Conservation (phyloP, 305 asterid genomes). For the Euphrasia arctica region DNA sequence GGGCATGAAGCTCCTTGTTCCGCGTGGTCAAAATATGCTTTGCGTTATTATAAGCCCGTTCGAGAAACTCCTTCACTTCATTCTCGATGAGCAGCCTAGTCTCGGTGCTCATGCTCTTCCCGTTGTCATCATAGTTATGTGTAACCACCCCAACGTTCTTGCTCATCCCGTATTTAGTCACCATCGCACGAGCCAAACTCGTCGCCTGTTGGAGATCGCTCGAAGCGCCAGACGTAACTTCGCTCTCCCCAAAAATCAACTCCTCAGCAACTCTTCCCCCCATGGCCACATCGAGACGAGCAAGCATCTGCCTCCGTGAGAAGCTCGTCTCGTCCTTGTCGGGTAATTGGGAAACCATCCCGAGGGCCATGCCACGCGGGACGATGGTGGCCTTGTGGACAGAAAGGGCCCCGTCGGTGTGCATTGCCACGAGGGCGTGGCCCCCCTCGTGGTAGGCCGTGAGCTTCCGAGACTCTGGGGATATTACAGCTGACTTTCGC, state of each 20-base stretch:
- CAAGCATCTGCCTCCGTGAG: constrained; percentile 90
- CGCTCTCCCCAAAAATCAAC: constrained; percentile 77
- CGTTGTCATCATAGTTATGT: constrained; percentile 81
- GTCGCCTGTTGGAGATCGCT: constrained; percentile 82
- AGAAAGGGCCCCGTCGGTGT: constrained; percentile 84
- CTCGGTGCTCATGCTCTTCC: constrained; percentile 97
- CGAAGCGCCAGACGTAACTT: constrained; percentile 91
- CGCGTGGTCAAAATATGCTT: constrained; percentile 62
- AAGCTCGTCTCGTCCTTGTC: constrained; percentile 89
- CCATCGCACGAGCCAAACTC: constrained; percentile 78
- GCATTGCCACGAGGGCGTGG: constrained; percentile 89
- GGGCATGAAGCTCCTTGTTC: constrained; percentile 82
- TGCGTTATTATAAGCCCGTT: constrained; percentile 74
- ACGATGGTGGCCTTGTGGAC: constrained; percentile 96
- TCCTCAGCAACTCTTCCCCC: constrained; percentile 96
- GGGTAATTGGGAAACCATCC: neutral
- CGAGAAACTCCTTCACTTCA: constrained; percentile 72
- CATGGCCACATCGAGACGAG: constrained; percentile 84
- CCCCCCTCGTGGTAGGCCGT: constrained; percentile 98
- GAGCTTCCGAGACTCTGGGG: constrained; percentile 72
- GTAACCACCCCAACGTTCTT: constrained; percentile 73
- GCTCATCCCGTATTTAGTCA: constrained; percentile 91
- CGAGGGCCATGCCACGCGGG: constrained; percentile 82
- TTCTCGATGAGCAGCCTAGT: constrained; percentile 78
- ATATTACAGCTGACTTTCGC: constrained; percentile 88